Evolutionary conservation across 768 basidiomycete genomes (phyloP).

Genomic region (Pisolithus albus): DNA sequence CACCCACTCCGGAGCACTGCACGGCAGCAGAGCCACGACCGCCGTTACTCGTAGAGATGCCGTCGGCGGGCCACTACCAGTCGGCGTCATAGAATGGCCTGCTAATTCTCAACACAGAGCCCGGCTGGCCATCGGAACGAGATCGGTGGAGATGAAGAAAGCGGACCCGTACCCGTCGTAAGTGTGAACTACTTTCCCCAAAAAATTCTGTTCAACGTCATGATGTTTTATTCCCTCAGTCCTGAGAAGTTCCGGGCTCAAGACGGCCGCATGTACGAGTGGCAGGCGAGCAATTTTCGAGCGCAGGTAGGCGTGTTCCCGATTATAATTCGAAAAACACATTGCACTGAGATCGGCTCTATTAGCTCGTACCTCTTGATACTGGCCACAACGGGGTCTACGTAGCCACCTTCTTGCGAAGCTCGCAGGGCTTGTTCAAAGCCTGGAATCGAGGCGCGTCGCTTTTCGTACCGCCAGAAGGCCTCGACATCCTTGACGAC

Average conservation of each 20-base stretch:
- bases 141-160: conserved; percentile 20
- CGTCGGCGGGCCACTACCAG: no score
- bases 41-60: no score
- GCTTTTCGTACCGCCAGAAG: no score
- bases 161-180: conserved; percentile 19
- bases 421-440: conserved; percentile 2
- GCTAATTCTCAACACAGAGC: neutral
- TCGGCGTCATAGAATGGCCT: no score
- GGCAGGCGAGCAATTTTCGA: conserved; percentile 21
- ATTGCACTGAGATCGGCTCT: neutral
- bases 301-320: conserved; percentile 15
- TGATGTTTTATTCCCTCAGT: neutral
- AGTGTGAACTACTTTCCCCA: neutral
- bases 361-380: conserved; percentile 21
- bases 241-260: conserved; percentile 13
- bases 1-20: neutral
- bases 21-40: conserved; percentile 8
- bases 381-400: conserved; percentile 4
- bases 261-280: conserved; percentile 20
- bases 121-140: conserved; percentile 19
- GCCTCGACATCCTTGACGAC: no score
- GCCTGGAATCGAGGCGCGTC: no score
- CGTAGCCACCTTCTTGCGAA: conserved; percentile 24
- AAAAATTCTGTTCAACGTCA: neutral
- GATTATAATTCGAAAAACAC: neutral